Base-by-base conservation (phyloP, 805 yeast genomes). In the Ogataea nonfermentans region DNA sequence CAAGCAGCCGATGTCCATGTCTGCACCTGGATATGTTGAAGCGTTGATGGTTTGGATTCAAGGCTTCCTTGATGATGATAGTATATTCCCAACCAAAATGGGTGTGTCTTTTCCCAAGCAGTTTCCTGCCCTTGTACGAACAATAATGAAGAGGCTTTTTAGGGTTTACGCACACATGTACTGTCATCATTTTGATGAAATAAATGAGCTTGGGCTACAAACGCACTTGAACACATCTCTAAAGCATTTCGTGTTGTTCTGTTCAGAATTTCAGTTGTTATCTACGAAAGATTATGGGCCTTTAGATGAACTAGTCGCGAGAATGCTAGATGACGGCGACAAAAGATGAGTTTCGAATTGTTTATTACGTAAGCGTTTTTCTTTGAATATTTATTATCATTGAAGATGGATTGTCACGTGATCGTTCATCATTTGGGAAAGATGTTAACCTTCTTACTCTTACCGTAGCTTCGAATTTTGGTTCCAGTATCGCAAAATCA, bases 161-260 rank as follows among this genome's bases (percentile, higher is more conserved):
- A 75, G 99, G 59, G 89, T 93, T 3, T 93, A 93, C 57, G 98
- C 99, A 1, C 99, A 93, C 65, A 86, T 93, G 30, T 93, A 93
- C 63, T 93, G 99, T 58, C 98, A 93, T 58, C 99, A 93, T 62
- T 91, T 93, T 63, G 96, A 89, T 59, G 96, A 91, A 63, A 85
- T 93, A 41, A 78, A 89, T 28, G 98, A 90, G 59, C 71, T 93
- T 51, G 96, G 96, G 2, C 68, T 91, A 53, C 96, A 90, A 61
- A 84, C 95, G 9, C 95, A 91, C 53, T 71, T 91, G 50, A 93
- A 93, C 59, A 91, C 99, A 5, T 84, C 95, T 55, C 78, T 91
- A 55, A 93, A 95, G 66, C 99, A 91, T 61, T 93, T 89, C 57
- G 88, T 89, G 19, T 70, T 91, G 47, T 91, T 93, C 61, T 77